Evolutionary conservation across 2,329 filamentous ascomycete species (phyloP).

Genomic region (Aspergillus niger): DNA sequence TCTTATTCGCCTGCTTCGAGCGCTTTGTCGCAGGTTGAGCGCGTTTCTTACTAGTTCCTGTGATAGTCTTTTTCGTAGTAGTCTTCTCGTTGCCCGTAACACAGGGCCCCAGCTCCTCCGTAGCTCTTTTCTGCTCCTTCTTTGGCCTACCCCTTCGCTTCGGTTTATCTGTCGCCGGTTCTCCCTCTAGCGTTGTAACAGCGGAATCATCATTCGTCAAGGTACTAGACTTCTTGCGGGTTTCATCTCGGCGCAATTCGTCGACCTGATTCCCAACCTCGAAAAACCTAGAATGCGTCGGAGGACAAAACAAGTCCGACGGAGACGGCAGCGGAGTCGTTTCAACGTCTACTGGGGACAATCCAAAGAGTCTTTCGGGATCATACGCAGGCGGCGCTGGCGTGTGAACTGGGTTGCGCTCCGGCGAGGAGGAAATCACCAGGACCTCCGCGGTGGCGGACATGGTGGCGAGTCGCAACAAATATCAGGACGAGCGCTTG

Average conservation of each 20-base stretch:
- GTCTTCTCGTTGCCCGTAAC: conserved; percentile 18
- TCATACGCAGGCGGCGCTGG: conserved; percentile 32
- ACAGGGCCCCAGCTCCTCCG: conserved; percentile 1
- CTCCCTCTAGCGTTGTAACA: conserved; percentile 8
- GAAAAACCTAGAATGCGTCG: conserved; percentile 32
- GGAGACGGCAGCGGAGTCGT: conserved; percentile 32
- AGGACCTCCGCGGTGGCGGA: conserved; percentile 39
- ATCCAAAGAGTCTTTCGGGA: conserved; percentile 15
- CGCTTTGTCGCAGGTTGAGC: conserved; percentile 20
- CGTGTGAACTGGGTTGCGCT: conserved; percentile 30
- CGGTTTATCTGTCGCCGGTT: conserved; percentile 14
- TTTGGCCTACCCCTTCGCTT: conserved; percentile 19
- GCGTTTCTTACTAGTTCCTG: conserved; percentile 14
- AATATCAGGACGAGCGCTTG: neutral
- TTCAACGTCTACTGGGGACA: conserved; percentile 26
- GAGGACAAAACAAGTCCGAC: conserved; percentile 26
- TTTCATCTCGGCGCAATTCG: conserved; percentile 3
- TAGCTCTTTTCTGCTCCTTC: conserved; percentile 5
- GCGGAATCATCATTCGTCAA: conserved; percentile 15
- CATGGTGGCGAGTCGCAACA: conserved; percentile 34
- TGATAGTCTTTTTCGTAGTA: conserved; percentile 26
- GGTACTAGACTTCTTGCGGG: conserved; percentile 14
- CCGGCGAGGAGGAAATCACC: conserved; percentile 46
- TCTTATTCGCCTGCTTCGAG: conserved; percentile 34
- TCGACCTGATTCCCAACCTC: conserved; percentile 12